These are phyloP conservation scores for Mrakia blollopis DNA, from an alignment of 768 basidiomycete species.

Conservation along the genomic window DNA sequence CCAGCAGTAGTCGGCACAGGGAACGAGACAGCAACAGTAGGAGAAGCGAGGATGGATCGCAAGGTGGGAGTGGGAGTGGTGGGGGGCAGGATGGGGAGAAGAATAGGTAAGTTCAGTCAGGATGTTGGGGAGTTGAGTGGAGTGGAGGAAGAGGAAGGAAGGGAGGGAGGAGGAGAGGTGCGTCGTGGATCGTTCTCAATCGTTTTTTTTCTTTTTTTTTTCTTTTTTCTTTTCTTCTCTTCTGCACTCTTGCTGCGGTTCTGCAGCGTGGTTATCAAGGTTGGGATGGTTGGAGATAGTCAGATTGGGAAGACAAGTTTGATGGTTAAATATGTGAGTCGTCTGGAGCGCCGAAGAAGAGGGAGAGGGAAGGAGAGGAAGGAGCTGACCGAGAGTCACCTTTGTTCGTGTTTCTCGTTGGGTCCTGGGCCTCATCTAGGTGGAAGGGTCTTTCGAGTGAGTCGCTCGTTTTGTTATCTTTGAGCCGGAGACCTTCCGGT, in stretches of 20 bases:
- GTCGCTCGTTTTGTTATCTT: not conserved
- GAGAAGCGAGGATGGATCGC: not conserved
- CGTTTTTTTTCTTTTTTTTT: no score
- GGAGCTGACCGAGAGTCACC: not conserved
- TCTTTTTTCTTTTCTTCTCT: no score
- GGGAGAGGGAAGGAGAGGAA: not conserved
- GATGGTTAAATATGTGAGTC: constrained; percentile 92
- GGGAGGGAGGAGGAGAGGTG: not conserved
- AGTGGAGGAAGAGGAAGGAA: no score
- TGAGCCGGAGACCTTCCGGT: no score
- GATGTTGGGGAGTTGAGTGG: not conserved
- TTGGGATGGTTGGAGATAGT: constrained; percentile 99
- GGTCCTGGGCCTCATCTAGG: not conserved
- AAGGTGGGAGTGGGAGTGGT: not conserved
- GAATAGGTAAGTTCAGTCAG: not conserved
- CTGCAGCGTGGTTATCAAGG: constrained; percentile 87
- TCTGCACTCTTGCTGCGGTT: no score
- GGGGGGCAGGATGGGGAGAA: constrained; percentile 12
- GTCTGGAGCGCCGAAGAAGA: not conserved
- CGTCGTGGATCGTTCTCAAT: no score
- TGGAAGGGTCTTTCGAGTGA: constrained; percentile 11
- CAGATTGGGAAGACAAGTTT: constrained; percentile 77
- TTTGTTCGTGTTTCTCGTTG: not conserved
- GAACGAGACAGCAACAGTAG: not conserved
- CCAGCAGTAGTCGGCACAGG: not conserved